Base-by-base conservation (phyloP, 768 basidiomycete species). In the Xanthoconium stramineum region DNA sequence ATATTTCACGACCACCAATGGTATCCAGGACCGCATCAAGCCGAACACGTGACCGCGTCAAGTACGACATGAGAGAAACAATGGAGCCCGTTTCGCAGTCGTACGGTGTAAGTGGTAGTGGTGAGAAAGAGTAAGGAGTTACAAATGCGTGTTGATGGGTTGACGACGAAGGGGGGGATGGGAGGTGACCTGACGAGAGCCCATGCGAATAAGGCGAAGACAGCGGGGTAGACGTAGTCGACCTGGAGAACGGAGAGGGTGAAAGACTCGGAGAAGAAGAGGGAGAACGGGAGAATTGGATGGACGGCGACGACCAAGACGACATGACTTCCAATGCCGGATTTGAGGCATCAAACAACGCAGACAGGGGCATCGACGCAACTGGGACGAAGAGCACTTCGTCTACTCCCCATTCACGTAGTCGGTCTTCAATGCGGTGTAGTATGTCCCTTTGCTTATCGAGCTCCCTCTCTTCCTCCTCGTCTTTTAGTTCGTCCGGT, bases 1-100 rank as follows among this genome's bases (percentile, higher is more conserved):
- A 91, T 36, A 94, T 79, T 38, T 81, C 83, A 65, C 81, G 80
- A 15, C 94, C 91, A 5, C 94, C 94, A 17, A 91, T 73, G 2
- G 88, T 89, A 69, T 96, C 94, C 58, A 95, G 69, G 3, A 97
- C 80, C 20, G 84, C 88, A 66, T 95, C 92, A 69, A 94, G 89
- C 35, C 65, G 62, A 35, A 73, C 59, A 20, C 62, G 63, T 28
- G 75, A 68, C 14, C 68, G 62, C 8, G 47, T 50, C 38, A 71
- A 50, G 51, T 64, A 71, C 33, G 63, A 63, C 50, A 68, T 55
- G 30, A 71, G 65, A 29, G 71, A 58, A 13, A 61, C 40, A 13
- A 60, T 43, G 2, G 71, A 71, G 12, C 50, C 55, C 17, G 59
- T 64, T 52, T 71, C 70, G 47, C 54, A 61, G 39, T 68, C 56